Conservation (phyloP, 148 eudicot species). For the Mesembryanthemum crystallinum region DNA sequence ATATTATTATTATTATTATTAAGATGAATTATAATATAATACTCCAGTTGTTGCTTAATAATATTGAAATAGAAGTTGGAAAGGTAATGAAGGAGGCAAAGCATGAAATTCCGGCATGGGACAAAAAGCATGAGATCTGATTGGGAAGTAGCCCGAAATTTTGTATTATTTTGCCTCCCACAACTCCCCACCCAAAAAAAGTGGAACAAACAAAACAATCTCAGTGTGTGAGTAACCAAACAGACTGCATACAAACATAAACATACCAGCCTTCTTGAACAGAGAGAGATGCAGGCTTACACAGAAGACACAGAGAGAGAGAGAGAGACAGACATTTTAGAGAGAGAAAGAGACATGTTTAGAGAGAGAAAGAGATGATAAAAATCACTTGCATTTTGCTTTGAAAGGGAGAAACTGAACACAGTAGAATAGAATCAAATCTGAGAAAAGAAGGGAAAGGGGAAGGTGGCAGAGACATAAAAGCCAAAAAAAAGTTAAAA, state of each 20-base stretch:
- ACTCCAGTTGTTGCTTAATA: background rate
- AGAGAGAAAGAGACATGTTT: conserved; percentile 25
- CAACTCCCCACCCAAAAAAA: conserved; percentile 26
- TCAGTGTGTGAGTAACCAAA: background rate
- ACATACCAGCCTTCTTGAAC: background rate
- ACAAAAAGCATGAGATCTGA: conserved; percentile 67
- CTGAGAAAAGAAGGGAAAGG: conserved; percentile 37
- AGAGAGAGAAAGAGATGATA: conserved; percentile 18
- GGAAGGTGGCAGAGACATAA: conserved; percentile 14
- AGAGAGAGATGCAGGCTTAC: no score
- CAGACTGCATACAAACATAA: conserved; percentile 1
- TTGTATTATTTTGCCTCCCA: conserved; percentile 36
- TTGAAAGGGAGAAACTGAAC: conserved; percentile 29
- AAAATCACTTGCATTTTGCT: conserved; percentile 34
- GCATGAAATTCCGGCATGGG: conserved; percentile 57
- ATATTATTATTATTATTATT: no score
- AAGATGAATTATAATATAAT: no score
- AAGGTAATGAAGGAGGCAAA: conserved; percentile 38
- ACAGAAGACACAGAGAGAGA: no score
- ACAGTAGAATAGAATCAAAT: conserved; percentile 42
- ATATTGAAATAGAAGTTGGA: background rate
- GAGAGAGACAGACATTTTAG: conserved; percentile 33
- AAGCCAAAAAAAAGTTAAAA: background rate
- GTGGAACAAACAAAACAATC: conserved; percentile 3
- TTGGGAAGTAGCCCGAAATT: conserved; percentile 25